A percentile compares a stretch with the other conserved stretches of the same genome.
phyloP scores from a whole-genome alignment of 768 basidiomycete genomes.

The Zangia roseola region DNA sequence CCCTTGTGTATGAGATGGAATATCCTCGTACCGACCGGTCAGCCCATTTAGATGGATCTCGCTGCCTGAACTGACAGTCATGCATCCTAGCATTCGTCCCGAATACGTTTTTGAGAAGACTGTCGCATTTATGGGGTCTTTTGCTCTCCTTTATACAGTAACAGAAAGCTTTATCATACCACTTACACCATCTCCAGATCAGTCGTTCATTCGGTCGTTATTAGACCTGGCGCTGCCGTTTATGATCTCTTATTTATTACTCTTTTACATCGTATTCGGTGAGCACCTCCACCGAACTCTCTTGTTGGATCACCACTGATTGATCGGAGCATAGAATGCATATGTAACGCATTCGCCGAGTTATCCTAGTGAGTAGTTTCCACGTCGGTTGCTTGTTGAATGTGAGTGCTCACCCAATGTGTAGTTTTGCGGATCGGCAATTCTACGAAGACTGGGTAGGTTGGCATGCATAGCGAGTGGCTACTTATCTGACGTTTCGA shows the following conservation, averaged over 20 bases:
- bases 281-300: constrained; percentile 1
- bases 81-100: constrained; percentile 39
- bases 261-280: constrained; percentile 88
- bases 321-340: constrained; percentile 63
- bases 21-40: constrained; percentile 89
- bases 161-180: constrained; percentile 95
- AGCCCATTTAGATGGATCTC: constrained; percentile 20
- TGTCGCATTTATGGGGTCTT: constrained; percentile 92
- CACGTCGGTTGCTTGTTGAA: background rate
- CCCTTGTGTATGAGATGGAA: constrained; percentile 94
- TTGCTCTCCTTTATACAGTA: constrained; percentile 88
- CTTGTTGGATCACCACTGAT: background rate
- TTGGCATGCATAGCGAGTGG: background rate
- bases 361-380: constrained; percentile 65
- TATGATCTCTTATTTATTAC: constrained; percentile 86
- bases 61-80: background rate
- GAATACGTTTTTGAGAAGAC: constrained; percentile 55
- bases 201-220: constrained; percentile 72
- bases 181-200: constrained; percentile 62
- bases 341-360: constrained; percentile 95
- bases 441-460: constrained; percentile 96
- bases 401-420: constrained; percentile 3
- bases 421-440: constrained; percentile 91
- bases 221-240: constrained; percentile 90
- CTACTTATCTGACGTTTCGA: background rate